Base-by-base conservation (phyloP, 257 asterid species). In the Anisodus tanguticus region DNA sequence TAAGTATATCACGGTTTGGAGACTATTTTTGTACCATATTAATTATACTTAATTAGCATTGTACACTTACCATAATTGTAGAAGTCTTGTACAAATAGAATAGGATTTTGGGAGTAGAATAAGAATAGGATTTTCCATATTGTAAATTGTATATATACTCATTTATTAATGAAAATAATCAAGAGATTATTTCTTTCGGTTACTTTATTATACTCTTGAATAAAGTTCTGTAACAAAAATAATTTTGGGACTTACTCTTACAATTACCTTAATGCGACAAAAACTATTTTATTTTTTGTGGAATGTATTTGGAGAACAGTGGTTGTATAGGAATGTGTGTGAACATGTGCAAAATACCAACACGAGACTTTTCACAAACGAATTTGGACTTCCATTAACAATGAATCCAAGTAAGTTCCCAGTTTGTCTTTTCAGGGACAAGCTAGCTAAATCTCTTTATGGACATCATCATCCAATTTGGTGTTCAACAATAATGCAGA, bases 261-360 rank as follows among this genome's bases (percentile, higher is more conserved):
- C 15, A 68, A 39, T 3, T 15, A 43, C 59, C 11, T 54, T 54
- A 54, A 6, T 16, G 22, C 0, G 35, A 47, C 19, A 41, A 19
- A 67, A 15, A 69, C 2, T 19, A 17, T 9, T 19, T 19, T 9
- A 11, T n/a, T 13, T 80, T 43, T 11, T 31, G 16, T 9, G 8
- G n/a, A 71, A 94, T 97, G 98, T 94, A 96, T 87, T 67, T 94
- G 91, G 99, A 96, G 92, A 96, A 93, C 91, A 94, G 97, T 78
- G 98, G 98, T 0, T 96, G 99, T 79, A 95, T 94, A 41, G 99
- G 98, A 83, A 90, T 93, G 98, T 96, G 99, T 51, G 90, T 96
- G 15, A 96, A 96, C 86, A 92, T 96, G 98, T 96, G 99, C 90
- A 93, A 96, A 89, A 93, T 94, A 86, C 99, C 98, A 96, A 96